Conservation (phyloP, 192 early-diverging fungal genomes). For the Backusella westeae region DNA sequence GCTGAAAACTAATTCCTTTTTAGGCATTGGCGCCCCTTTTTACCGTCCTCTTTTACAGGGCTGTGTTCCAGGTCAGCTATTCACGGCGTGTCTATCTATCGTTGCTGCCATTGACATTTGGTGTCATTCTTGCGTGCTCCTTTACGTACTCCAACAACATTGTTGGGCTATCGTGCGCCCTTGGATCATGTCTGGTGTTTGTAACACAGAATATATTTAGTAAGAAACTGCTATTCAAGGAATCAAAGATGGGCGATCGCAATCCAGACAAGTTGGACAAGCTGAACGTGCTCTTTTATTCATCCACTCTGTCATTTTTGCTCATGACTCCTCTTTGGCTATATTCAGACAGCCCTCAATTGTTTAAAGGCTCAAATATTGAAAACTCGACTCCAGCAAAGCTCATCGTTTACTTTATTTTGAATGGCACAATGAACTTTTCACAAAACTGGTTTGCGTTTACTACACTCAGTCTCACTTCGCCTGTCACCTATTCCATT, state of each 20-base stretch:
- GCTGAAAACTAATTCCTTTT: slow-evolving; percentile 22
- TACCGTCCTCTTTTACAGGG: slow-evolving; percentile 75
- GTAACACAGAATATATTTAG: slow-evolving; percentile 87
- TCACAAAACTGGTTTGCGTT: slow-evolving; percentile 83
- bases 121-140: slow-evolving; percentile 87
- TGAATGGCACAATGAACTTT: slow-evolving; percentile 84
- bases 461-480: slow-evolving; percentile 69
- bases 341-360: slow-evolving; percentile 62
- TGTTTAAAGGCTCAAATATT: slow-evolving; percentile 24
- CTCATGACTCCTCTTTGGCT: slow-evolving; percentile 83
- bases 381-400: slow-evolving; percentile 23
- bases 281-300: slow-evolving; percentile 84
- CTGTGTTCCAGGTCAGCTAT: slow-evolving; percentile 68
- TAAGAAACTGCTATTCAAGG: slow-evolving; percentile 71
- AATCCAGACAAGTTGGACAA: slow-evolving; percentile 79
- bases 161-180: slow-evolving; percentile 72
- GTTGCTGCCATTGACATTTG: slow-evolving; percentile 76
- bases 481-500: slow-evolving; percentile 86
- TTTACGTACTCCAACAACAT: slow-evolving; percentile 66
- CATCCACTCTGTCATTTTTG: slow-evolving; percentile 66
- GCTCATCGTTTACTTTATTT: slow-evolving; percentile 53
- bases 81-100: slow-evolving; percentile 72
- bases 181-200: slow-evolving; percentile 77
- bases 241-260: slow-evolving; percentile 29
- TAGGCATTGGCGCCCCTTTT: slow-evolving; percentile 85